Conservation (phyloP, 768 basidiomycete species). For the Mycena capillaripes region DNA sequence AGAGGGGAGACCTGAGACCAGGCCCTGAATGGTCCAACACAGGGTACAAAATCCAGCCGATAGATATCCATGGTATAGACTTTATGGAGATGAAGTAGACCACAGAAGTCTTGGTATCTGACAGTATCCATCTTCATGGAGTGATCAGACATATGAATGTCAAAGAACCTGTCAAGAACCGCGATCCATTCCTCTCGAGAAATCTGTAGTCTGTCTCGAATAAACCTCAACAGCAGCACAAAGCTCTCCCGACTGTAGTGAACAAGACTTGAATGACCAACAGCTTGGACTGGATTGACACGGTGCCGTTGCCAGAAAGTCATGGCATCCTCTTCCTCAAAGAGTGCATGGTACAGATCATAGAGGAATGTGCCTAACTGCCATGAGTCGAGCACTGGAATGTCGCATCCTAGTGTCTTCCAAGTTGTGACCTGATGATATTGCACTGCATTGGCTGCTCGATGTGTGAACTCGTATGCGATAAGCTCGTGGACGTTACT, state of each 20-base stretch:
- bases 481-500: conserved; percentile 58
- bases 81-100: conserved; percentile 50
- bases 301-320: conserved; percentile 37
- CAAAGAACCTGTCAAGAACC: conserved; percentile 48
- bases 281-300: conserved; percentile 19
- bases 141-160: conserved; percentile 36
- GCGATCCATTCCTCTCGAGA: conserved; percentile 45
- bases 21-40: conserved; percentile 34
- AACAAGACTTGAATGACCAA: conserved; percentile 36
- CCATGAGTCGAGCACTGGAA: conserved; percentile 37
- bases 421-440: conserved; percentile 34
- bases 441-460: conserved; percentile 7
- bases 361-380: conserved; percentile 54
- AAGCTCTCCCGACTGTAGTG: conserved; percentile 58
- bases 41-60: conserved; percentile 17
- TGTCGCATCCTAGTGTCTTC: conserved; percentile 13
- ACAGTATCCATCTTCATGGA: conserved; percentile 46
- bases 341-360: conserved; percentile 54
- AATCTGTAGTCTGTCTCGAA: conserved; percentile 45
- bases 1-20: conserved; percentile 31
- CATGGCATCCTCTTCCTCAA: conserved; percentile 49
- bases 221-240: conserved; percentile 48
- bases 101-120: conserved; percentile 55
- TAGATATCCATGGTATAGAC: conserved; percentile 43
- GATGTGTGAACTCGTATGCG: conserved; percentile 14